Percentiles rank a stretch among this genome's conserved stretches.
These are phyloP conservation scores for Noccaea bulbosa DNA, from an alignment of 345 rosid species.

Conservation along the genomic window DNA sequence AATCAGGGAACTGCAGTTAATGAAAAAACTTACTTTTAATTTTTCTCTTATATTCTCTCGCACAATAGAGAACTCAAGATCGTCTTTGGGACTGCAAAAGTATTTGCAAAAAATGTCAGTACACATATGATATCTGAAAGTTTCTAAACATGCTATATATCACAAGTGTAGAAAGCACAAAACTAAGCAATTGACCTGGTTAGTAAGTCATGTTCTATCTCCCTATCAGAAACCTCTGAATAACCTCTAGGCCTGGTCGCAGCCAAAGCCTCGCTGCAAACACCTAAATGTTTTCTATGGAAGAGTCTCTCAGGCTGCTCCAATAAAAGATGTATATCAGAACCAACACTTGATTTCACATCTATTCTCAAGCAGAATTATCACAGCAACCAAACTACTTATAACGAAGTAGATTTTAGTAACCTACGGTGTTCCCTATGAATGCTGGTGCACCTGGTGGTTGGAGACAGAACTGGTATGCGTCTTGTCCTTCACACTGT, in stretches of 20 bases:
- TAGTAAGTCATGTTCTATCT: slow-evolving; percentile 74
- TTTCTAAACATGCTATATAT: slow-evolving; percentile 1
- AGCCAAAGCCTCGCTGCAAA: slow-evolving; percentile 86
- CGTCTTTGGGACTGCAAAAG: slow-evolving; percentile 72
- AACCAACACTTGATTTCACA: slow-evolving; percentile 28
- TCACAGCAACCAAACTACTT: background rate
- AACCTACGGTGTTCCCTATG: slow-evolving; percentile 83
- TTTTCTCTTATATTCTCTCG: slow-evolving; percentile 78
- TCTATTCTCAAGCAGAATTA: background rate
- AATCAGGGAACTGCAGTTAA: background rate
- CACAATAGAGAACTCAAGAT: slow-evolving; percentile 85
- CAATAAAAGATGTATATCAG: slow-evolving; percentile 52
- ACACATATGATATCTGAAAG: slow-evolving; percentile 2
- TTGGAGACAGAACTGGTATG: slow-evolving; percentile 90
- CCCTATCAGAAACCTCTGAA: slow-evolving; percentile 65
- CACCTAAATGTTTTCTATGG: slow-evolving; percentile 68
- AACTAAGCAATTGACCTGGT: slow-evolving; percentile 56
- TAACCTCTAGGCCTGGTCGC: slow-evolving; percentile 88
- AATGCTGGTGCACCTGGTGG: slow-evolving; percentile 89
- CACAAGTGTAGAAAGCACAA: slow-evolving; percentile 2
- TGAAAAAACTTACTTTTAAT: slow-evolving; percentile 58
- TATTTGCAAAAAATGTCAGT: slow-evolving; percentile 20
- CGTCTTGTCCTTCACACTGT: slow-evolving; percentile 81
- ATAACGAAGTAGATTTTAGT: background rate
- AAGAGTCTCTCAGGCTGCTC: slow-evolving; percentile 97